phyloP scores from a whole-genome alignment of 1,139 yeast genomes.

The Scheffersomyces titani region DNA sequence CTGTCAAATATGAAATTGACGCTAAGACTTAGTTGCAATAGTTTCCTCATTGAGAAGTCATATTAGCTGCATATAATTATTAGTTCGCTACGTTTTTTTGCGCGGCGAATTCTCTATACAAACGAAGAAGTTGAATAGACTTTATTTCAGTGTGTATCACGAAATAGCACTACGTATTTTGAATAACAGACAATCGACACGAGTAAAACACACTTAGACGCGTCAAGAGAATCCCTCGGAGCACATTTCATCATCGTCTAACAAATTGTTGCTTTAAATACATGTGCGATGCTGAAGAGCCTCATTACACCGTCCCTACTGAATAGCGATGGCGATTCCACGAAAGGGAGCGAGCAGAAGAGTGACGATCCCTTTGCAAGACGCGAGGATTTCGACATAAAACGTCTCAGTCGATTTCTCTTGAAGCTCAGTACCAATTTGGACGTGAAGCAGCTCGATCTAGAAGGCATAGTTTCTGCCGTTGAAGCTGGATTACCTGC shows the following conservation, averaged over 20 bases:
- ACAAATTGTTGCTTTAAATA: not conserved
- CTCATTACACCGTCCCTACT: not conserved
- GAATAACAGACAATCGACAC: not conserved
- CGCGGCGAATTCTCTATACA: not conserved
- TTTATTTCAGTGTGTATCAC: not conserved
- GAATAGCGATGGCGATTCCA: not conserved
- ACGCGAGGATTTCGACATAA: slow-evolving; percentile 13
- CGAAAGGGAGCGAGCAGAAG: slow-evolving; percentile 7
- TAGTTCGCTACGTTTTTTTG: not conserved
- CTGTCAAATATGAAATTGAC: too few relatives aligned
- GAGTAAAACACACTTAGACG: not conserved
- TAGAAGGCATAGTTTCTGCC: slow-evolving; percentile 23
- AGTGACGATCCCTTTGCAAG: slow-evolving; percentile 8
- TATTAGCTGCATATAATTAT: not conserved
- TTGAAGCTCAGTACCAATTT: slow-evolving; percentile 17
- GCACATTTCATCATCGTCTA: not conserved
- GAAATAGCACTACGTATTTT: not conserved
- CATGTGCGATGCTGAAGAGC: not conserved
- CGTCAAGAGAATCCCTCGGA: not conserved
- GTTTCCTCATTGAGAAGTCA: not conserved
- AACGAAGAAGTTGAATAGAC: not conserved
- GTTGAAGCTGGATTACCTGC: slow-evolving; percentile 35
- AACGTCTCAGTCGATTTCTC: slow-evolving; percentile 16
- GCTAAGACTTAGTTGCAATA: not conserved
- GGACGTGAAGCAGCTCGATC: slow-evolving; percentile 18